These are phyloP conservation scores for Torulaspora microellipsoides DNA, from an alignment of 805 yeast genomes.

Conservation along the genomic window DNA sequence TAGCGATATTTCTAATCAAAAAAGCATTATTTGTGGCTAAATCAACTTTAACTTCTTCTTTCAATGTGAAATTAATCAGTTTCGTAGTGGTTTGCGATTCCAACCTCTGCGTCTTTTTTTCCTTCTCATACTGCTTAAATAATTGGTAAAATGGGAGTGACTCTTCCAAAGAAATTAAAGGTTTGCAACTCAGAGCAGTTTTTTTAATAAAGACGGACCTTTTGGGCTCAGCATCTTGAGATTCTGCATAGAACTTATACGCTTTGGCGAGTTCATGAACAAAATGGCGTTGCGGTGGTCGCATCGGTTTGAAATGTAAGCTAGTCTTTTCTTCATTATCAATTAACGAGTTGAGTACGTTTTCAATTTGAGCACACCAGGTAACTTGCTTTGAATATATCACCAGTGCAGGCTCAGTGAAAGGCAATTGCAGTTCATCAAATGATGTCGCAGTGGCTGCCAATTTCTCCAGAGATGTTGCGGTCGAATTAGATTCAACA, in stretches of 20 bases:
- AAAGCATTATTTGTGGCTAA: constrained; percentile 46
- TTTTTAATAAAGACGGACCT: constrained; percentile 62
- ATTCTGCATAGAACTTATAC: constrained; percentile 57
- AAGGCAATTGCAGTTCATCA: constrained; percentile 34
- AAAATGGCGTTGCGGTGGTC: constrained; percentile 60
- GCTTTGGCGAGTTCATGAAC: constrained; percentile 62
- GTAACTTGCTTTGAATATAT: constrained; percentile 50
- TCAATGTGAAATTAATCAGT: constrained; percentile 24
- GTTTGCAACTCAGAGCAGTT: constrained; percentile 25
- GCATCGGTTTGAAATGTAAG: constrained; percentile 72
- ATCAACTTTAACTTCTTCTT: constrained; percentile 23
- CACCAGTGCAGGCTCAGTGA: constrained; percentile 44
- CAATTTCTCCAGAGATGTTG: constrained; percentile 14
- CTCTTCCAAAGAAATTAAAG: constrained; percentile 24
- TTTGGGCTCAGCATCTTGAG: constrained; percentile 79
- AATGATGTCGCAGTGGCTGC: constrained; percentile 24
- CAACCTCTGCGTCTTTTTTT: constrained; percentile 28
- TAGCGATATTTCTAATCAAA: constrained; percentile 46
- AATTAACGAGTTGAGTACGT: constrained; percentile 46
- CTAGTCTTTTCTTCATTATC: constrained; percentile 37
- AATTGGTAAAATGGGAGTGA: constrained; percentile 44
- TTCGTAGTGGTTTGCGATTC: constrained; percentile 25
- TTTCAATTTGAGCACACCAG: constrained; percentile 70
- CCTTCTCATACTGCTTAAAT: constrained; percentile 33
- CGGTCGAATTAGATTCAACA: constrained; percentile 3